These are phyloP conservation scores for Cucumis cinereus DNA, from an alignment of 306 rosid species.

Conservation along the genomic window DNA sequence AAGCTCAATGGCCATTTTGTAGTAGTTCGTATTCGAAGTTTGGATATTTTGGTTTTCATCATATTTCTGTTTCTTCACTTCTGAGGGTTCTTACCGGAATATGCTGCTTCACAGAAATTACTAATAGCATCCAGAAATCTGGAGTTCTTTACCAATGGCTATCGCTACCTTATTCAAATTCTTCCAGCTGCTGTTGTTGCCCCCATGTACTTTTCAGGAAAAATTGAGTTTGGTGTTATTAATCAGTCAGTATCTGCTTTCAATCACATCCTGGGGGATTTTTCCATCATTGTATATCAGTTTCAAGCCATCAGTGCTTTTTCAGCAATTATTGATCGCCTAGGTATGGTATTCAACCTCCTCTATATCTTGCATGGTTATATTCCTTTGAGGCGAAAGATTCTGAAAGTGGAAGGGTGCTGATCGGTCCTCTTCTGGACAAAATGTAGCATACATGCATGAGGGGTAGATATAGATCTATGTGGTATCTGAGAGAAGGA, in stretches of 20 bases:
- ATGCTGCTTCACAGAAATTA: slow-evolving; percentile 45
- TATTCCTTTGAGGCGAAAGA: slow-evolving; percentile 1
- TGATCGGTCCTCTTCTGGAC: not conserved
- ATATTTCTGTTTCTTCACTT: not conserved
- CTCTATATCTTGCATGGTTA: slow-evolving; percentile 6
- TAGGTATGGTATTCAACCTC: slow-evolving; percentile 42
- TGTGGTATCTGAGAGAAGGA: not conserved
- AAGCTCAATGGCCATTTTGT: not conserved
- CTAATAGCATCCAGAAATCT: slow-evolving; percentile 88
- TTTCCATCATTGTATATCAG: slow-evolving; percentile 84
- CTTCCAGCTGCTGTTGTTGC: slow-evolving; percentile 99
- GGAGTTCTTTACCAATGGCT: slow-evolving; percentile 87
- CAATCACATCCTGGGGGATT: slow-evolving; percentile 86
- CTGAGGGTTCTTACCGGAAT: not conserved
- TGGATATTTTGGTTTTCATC: not conserved
- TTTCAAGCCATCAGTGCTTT: slow-evolving; percentile 89
- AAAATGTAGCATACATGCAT: not conserved
- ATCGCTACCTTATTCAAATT: slow-evolving; percentile 83
- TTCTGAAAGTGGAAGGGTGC: not conserved
- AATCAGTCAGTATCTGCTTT: slow-evolving; percentile 96
- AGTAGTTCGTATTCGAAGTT: not conserved
- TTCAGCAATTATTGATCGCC: slow-evolving; percentile 90
- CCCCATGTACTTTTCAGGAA: slow-evolving; percentile 90
- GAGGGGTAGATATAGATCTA: not conserved
- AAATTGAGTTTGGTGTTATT: slow-evolving; percentile 95